A percentile compares a stretch with the other conserved stretches of the same genome.
Conservation (phyloP, 495 filamentous ascomycete species). For the Penicillium fimorum region DNA sequence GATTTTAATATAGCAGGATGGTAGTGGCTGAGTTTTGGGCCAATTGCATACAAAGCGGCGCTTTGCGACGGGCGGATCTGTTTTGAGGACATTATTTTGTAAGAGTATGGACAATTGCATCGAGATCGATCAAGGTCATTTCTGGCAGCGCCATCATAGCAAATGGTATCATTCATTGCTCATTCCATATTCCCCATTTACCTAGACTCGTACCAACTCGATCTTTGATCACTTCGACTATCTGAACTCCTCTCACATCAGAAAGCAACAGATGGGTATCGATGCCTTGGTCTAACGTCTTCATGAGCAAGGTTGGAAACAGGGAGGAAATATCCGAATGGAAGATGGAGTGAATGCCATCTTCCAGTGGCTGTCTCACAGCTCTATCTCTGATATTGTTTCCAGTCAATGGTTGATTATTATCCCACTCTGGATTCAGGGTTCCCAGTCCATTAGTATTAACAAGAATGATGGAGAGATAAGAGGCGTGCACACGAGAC, state of each 20-base stretch:
- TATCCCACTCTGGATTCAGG: conserved; percentile 7
- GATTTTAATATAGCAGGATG: conserved; percentile 10
- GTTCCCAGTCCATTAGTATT: conserved; percentile 40
- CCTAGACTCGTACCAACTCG: conserved; percentile 36
- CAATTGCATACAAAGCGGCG: conserved; percentile 21
- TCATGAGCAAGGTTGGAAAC: conserved; percentile 40
- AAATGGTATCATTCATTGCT: conserved; percentile 2
- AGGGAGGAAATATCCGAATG: conserved; percentile 19
- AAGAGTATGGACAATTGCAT: conserved; percentile 21
- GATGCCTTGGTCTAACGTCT: conserved; percentile 41
- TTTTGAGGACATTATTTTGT: conserved; percentile 15
- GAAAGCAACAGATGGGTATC: conserved; percentile 44
- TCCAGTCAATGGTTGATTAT: background rate
- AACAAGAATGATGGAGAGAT: conserved; percentile 39
- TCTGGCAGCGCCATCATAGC: background rate
- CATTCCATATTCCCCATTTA: conserved; percentile 40
- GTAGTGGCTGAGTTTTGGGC: conserved; percentile 6
- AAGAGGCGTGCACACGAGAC: conserved; percentile 28
- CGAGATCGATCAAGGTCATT: conserved; percentile 8
- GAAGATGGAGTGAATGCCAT: conserved; percentile 39
- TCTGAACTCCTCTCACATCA: conserved; percentile 19
- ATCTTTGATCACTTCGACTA: conserved; percentile 47
- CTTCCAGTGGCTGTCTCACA: conserved; percentile 14
- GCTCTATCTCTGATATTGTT: conserved; percentile 4
- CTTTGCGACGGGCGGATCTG: conserved; percentile 17